Percentiles rank a stretch among this genome's conserved stretches.
Conservation (phyloP, 768 basidiomycete genomes). For the Hirschioporus abietinus region DNA sequence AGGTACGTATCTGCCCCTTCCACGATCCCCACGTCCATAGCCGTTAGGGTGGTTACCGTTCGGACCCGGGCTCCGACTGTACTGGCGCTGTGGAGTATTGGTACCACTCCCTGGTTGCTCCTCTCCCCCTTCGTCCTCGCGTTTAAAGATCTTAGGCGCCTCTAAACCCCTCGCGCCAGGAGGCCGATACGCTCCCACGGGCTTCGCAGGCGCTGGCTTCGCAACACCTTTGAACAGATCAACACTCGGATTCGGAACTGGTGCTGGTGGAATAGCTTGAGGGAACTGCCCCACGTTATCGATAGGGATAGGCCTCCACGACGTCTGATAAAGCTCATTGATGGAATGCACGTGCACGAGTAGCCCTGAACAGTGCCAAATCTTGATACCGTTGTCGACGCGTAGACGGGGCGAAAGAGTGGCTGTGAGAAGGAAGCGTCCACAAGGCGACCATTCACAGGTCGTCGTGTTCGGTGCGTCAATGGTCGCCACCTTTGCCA, state of each 20-base stretch:
- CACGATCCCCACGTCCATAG: constrained; percentile 25
- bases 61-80: constrained; percentile 46
- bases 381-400: constrained; percentile 95
- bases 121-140: constrained; percentile 84
- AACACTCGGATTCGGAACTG: constrained; percentile 58
- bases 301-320: constrained; percentile 73
- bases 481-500: constrained; percentile 72
- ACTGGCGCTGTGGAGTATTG: constrained; percentile 58
- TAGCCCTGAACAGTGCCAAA: constrained; percentile 89
- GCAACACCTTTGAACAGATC: constrained; percentile 39
- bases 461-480: constrained; percentile 91
- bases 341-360: constrained; percentile 78
- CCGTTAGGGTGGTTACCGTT: constrained; percentile 24
- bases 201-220: constrained; percentile 55
- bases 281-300: constrained; percentile 68
- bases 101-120: constrained; percentile 48
- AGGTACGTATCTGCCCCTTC: constrained; percentile 57
- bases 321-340: constrained; percentile 87
- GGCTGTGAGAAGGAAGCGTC: constrained; percentile 88
- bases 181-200: constrained; percentile 87
- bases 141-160: constrained; percentile 84
- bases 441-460: constrained; percentile 95
- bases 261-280: constrained; percentile 58
- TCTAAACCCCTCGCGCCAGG: constrained; percentile 88
- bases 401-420: constrained; percentile 93